Conservation (phyloP, 257 asterid species). For the Handroanthus guayacan region DNA sequence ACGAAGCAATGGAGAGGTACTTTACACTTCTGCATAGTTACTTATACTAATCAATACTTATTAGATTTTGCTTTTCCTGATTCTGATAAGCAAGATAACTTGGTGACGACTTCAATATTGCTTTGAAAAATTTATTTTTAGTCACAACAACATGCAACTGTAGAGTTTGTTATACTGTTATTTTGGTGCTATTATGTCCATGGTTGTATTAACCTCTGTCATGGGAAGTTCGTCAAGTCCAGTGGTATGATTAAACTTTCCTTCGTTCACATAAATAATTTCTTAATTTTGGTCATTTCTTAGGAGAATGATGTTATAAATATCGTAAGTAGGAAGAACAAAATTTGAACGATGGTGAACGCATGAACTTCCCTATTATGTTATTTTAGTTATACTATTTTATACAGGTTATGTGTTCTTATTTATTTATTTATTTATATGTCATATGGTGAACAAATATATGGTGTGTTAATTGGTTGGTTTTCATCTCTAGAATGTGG, state of each 20-base stretch:
- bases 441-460: neutral
- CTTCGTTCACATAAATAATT: constrained; percentile 1
- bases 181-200: constrained; percentile 3
- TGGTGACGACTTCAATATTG: neutral
- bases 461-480: constrained; percentile 7
- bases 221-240: neutral
- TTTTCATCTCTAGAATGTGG: constrained; percentile 6
- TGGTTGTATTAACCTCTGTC: constrained; percentile 8
- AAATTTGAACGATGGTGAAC: constrained; percentile 12
- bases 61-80: neutral
- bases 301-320: neutral
- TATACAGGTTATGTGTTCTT: neutral
- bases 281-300: neutral
- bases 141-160: constrained; percentile 23
- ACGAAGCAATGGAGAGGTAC: constrained; percentile 87
- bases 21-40: constrained; percentile 6
- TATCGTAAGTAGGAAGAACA: constrained; percentile 17
- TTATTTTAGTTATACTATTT: neutral
- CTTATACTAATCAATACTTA: neutral
- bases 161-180: neutral
- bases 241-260: constrained; percentile 24
- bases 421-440: neutral
- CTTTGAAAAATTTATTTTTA: neutral
- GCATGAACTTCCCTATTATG: constrained; percentile 3
- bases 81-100: too few relatives aligned